Percentiles rank a stretch among this genome's conserved stretches.
Evolutionary conservation across 495 filamentous ascomycete genomes (phyloP).

Genomic region (Penicillium macrosclerotiorum): DNA sequence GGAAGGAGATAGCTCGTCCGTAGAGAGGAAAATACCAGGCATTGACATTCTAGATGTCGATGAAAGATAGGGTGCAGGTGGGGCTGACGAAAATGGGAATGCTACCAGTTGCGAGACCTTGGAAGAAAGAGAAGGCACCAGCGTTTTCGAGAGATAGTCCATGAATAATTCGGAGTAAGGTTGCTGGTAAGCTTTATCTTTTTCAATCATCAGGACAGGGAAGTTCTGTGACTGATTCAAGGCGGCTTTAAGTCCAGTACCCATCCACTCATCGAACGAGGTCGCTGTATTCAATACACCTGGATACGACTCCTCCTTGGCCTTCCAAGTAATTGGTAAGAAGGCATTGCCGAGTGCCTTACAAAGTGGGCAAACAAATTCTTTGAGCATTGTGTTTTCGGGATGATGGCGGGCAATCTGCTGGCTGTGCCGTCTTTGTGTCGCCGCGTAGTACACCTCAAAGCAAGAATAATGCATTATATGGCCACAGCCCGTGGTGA

Average conservation of each 20-base stretch:
- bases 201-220: slow-evolving; percentile 37
- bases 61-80: slow-evolving; percentile 20
- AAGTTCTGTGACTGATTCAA: slow-evolving; percentile 37
- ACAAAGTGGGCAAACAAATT: slow-evolving; percentile 97
- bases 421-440: slow-evolving; percentile 75
- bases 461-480: slow-evolving; percentile 99
- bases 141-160: slow-evolving; percentile 57
- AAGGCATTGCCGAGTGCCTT: slow-evolving; percentile 96
- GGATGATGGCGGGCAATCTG: slow-evolving; percentile 94
- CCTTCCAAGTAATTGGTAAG: slow-evolving; percentile 92
- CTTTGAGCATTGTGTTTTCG: slow-evolving; percentile 68
- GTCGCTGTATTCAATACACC: slow-evolving; percentile 57
- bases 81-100: slow-evolving; percentile 28
- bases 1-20: slow-evolving; percentile 32
- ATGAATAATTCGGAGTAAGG: slow-evolving; percentile 59
- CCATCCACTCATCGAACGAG: slow-evolving; percentile 60
- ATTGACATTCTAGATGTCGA: slow-evolving; percentile 40
- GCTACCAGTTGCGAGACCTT: slow-evolving; percentile 52
- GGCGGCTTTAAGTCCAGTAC: slow-evolving; percentile 26
- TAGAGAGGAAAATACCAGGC: slow-evolving; percentile 43
- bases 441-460: slow-evolving; percentile 81
- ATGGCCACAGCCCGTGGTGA: slow-evolving; percentile 90
- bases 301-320: slow-evolving; percentile 78
- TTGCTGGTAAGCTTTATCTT: slow-evolving; percentile 33
- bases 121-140: slow-evolving; percentile 59